phyloP scores from a whole-genome alignment of 139 green algal genomes.

The Nannochloris sp. region DNA sequence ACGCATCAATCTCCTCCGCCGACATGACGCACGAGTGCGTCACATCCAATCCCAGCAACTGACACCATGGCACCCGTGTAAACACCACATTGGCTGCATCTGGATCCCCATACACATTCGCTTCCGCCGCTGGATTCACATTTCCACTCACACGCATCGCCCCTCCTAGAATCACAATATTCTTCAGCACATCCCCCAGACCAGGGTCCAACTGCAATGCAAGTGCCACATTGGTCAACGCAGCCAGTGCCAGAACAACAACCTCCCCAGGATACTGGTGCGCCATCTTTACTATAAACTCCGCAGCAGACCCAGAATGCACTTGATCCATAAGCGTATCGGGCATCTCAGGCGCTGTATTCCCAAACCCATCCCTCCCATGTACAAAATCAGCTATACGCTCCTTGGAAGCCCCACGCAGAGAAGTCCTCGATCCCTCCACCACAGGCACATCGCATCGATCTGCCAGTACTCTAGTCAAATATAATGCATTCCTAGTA shows the following conservation, averaged over 20 bases:
- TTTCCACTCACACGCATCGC: slow-evolving; percentile 75
- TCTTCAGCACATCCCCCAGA: slow-evolving; percentile 32
- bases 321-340: neutral
- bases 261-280: slow-evolving; percentile 45
- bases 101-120: slow-evolving; percentile 69
- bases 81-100: slow-evolving; percentile 68
- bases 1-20: slow-evolving; percentile 20
- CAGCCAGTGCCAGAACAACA: slow-evolving; percentile 65
- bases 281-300: slow-evolving; percentile 64
- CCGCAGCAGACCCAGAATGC: slow-evolving; percentile 38
- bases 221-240: slow-evolving; percentile 80
- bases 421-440: slow-evolving; percentile 31
- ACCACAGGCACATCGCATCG: slow-evolving; percentile 45
- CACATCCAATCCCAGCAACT: slow-evolving; percentile 60
- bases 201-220: slow-evolving; percentile 54
- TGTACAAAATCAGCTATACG: slow-evolving; percentile 86
- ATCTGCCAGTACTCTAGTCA: slow-evolving; percentile 39
- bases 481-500: slow-evolving; percentile 65
- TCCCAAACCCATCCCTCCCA: slow-evolving; percentile 78
- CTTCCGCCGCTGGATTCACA: slow-evolving; percentile 73
- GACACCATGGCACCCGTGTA: slow-evolving; percentile 15
- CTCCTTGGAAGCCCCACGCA: slow-evolving; percentile 48
- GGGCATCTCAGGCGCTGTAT: slow-evolving; percentile 33
- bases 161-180: slow-evolving; percentile 65
- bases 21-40: slow-evolving; percentile 46